Conservation (phyloP, 1,139 yeast genomes). For the Lizanozyma gosingica region DNA sequence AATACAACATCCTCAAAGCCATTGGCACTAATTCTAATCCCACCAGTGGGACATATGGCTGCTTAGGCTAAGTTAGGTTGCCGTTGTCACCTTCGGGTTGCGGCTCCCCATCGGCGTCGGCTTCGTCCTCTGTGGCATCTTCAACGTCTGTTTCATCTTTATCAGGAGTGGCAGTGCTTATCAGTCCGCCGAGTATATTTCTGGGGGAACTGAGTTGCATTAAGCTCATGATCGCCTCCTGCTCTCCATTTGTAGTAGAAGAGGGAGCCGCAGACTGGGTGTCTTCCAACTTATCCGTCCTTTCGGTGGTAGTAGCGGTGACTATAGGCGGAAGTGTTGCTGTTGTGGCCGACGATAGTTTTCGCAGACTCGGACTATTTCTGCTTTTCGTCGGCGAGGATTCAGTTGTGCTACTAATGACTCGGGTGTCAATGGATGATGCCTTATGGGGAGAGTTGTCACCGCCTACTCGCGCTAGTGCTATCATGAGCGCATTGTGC, state of each 20-base stretch:
- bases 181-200: slow-evolving; percentile 7
- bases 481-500: slow-evolving; percentile 10
- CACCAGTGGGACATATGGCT: no score
- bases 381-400: neutral
- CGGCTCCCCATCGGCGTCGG: slow-evolving; percentile 3
- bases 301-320: neutral
- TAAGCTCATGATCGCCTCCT: neutral
- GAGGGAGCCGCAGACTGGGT: slow-evolving; percentile 6
- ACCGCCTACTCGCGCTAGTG: slow-evolving; percentile 5
- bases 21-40: no score
- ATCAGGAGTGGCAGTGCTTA: slow-evolving; percentile 4
- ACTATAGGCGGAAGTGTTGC: neutral
- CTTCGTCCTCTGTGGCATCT: slow-evolving; percentile 6
- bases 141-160: slow-evolving; percentile 12
- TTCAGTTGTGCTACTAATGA: neutral
- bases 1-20: no score
- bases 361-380: neutral
- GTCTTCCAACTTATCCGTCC: neutral
- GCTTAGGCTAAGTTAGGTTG: no score
- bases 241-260: slow-evolving; percentile 5
- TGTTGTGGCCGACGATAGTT: neutral
- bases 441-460: slow-evolving; percentile 1
- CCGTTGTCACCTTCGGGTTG: no score
- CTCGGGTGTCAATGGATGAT: neutral
- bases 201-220: slow-evolving; percentile 2